Percentiles rank a stretch among this genome's conserved stretches.
These are phyloP conservation scores for Aspergillus fumigatiaffinis DNA, from an alignment of 2,329 filamentous ascomycete genomes.

Conservation along the genomic window DNA sequence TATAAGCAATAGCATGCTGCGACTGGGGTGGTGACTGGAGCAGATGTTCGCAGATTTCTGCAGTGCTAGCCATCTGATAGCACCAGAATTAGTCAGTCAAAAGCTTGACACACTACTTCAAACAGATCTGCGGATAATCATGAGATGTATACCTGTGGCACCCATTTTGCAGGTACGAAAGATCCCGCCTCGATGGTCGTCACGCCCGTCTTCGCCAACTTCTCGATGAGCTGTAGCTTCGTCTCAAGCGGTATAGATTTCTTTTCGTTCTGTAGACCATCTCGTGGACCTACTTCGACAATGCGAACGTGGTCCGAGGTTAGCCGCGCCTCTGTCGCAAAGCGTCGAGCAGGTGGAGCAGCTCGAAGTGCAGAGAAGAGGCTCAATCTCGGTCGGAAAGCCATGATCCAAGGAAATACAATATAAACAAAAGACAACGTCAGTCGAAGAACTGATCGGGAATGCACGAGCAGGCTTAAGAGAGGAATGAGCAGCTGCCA, in stretches of 20 bases:
- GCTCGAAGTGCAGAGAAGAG: slow-evolving; percentile 27
- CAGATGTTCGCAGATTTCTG: slow-evolving; percentile 56
- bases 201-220: slow-evolving; percentile 46
- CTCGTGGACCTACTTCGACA: slow-evolving; percentile 52
- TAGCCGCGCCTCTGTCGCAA: slow-evolving; percentile 39
- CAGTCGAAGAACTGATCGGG: slow-evolving; percentile 3
- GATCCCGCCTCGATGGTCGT: slow-evolving; percentile 51
- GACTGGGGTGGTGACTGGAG: slow-evolving; percentile 49
- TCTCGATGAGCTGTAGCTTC: slow-evolving; percentile 48
- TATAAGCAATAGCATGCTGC: slow-evolving; percentile 55
- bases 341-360: slow-evolving; percentile 22
- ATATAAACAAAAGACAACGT: background rate
- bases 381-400: slow-evolving; percentile 21
- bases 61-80: slow-evolving; percentile 60
- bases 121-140: background rate
- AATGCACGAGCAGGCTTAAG: background rate
- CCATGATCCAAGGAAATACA: slow-evolving; percentile 13
- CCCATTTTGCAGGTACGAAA: slow-evolving; percentile 53
- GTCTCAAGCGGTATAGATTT: slow-evolving; percentile 45
- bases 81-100: background rate
- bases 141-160: slow-evolving; percentile 45
- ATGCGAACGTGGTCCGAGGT: slow-evolving; percentile 49
- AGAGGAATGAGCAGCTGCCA: slow-evolving; percentile 5
- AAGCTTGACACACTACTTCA: background rate
- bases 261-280: slow-evolving; percentile 53